Evolutionary conservation across 768 basidiomycete genomes (phyloP).

Genomic region (Lactarius pseudohatsudake): DNA sequence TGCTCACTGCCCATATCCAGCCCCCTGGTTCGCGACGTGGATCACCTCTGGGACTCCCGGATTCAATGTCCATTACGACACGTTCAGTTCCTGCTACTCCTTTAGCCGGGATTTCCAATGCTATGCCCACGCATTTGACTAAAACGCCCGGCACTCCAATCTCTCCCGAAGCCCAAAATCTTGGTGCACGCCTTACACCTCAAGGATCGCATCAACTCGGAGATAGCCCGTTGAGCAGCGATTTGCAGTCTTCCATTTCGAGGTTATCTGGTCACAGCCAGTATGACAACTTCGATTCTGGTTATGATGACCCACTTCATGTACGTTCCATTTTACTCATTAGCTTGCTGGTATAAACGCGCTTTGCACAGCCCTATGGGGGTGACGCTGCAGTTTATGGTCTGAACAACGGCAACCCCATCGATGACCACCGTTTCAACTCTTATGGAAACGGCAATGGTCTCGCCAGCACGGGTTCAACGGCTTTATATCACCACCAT

Average conservation of each 20-base stretch:
- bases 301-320: constrained; percentile 55
- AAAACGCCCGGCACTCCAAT: constrained; percentile 71
- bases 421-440: constrained; percentile 56
- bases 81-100: constrained; percentile 87
- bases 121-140: constrained; percentile 47
- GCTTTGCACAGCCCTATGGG: constrained; percentile 48
- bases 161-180: constrained; percentile 54
- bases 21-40: constrained; percentile 65
- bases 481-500: constrained; percentile 75
- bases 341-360: constrained; percentile 11
- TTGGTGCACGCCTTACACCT: constrained; percentile 63
- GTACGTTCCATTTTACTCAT: constrained; percentile 40
- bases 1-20: constrained; percentile 38
- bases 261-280: constrained; percentile 56
- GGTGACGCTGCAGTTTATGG: constrained; percentile 50
- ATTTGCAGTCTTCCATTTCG: constrained; percentile 73
- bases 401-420: constrained; percentile 34
- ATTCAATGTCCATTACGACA: constrained; percentile 55
- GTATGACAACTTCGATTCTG: constrained; percentile 57
- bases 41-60: constrained; percentile 67
- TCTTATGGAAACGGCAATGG: constrained; percentile 45
- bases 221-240: constrained; percentile 52
- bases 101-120: constrained; percentile 53
- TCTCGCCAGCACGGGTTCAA: constrained; percentile 52
- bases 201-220: constrained; percentile 45